These are phyloP conservation scores for Lactarius hatsudake DNA, from an alignment of 768 basidiomycete genomes.

Conservation along the genomic window DNA sequence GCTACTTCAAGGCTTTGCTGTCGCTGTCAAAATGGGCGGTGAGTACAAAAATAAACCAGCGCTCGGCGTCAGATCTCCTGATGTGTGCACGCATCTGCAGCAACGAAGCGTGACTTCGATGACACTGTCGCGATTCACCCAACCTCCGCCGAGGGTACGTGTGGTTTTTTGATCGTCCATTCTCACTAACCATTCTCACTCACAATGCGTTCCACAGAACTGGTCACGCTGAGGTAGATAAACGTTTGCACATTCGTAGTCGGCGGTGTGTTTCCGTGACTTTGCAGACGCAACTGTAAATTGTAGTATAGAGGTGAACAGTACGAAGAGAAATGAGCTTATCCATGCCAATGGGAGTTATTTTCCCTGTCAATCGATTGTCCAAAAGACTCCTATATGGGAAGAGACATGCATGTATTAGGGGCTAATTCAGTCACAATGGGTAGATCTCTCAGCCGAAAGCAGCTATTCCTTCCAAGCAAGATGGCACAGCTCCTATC, in stretches of 20 bases:
- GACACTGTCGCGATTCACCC: slow-evolving; percentile 92
- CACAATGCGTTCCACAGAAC: slow-evolving; percentile 38
- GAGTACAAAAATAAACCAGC: slow-evolving; percentile 26
- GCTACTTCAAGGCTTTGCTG: slow-evolving; percentile 90
- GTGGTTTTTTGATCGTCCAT: not conserved
- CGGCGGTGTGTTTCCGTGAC: not conserved
- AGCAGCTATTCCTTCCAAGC: not conserved
- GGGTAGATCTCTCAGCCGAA: not conserved
- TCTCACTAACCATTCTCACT: too few relatives aligned
- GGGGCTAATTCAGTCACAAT: not conserved
- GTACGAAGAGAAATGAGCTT: not conserved
- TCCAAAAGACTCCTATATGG: not conserved
- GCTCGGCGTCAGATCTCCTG: not conserved
- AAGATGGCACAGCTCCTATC: not conserved
- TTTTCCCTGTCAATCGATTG: not conserved
- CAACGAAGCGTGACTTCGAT: slow-evolving; percentile 79
- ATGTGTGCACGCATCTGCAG: slow-evolving; percentile 34
- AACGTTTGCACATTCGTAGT: not conserved
- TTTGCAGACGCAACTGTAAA: not conserved
- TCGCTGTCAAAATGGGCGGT: slow-evolving; percentile 97
- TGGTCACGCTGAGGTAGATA: slow-evolving; percentile 53
- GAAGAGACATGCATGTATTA: not conserved
- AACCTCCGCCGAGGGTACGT: slow-evolving; percentile 75
- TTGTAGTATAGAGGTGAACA: not conserved
- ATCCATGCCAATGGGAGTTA: not conserved